Base-by-base conservation (phyloP, 1,284 basidiomycete species). In the Cystobasidium slooffiae region DNA sequence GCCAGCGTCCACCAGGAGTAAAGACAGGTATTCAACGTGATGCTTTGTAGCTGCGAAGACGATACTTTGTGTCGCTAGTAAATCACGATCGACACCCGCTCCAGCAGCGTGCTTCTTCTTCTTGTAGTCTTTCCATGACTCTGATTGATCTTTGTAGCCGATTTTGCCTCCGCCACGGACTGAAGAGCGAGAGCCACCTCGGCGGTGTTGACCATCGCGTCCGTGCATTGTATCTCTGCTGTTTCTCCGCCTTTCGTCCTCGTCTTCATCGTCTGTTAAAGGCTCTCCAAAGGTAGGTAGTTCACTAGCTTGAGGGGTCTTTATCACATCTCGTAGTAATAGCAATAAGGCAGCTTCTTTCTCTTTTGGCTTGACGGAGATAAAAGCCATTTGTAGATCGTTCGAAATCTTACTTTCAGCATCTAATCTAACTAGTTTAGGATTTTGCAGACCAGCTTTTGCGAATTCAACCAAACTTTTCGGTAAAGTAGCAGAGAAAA, bases 11-110 rank as follows among this genome's bases (percentile, higher is more conserved):
- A 86, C 86, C 56, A 99, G 86, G 1, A 99, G 85, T 24, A 88
- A 88, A 3, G 89, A 87, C 49, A 99, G 86, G 81, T 98, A 99
- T 82, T 99, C 97, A 81, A 99, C 95, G 80, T 99, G 97, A 81
- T 99, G 97, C 83, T 99, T 99, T n/a, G 97, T 99, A 6, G 97
- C 94, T 9, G 90, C 90, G 79, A 99, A 99, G 44, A 99, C 87
- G 75, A 99, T 89, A 0, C 94, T 97, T 82, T 99, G 96, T 81
- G 95, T 91, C 14, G 93, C 89, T 2, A 89, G 88, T 1, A 84
- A 80, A 85, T 89, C 75, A 83, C 83, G 74, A 74, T 72, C 86
- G 86, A 75, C 68, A 63, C 59, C 72, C n/a, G 64, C 73, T 59
- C 75, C 22, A 41, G 68, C 70, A 3, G 68, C 63, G 44, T 83